A percentile compares a stretch with the other conserved stretches of the same genome.
These are phyloP conservation scores for Wilcoxina mikolae DNA, from an alignment of 495 filamentous ascomycete species.

Conservation along the genomic window DNA sequence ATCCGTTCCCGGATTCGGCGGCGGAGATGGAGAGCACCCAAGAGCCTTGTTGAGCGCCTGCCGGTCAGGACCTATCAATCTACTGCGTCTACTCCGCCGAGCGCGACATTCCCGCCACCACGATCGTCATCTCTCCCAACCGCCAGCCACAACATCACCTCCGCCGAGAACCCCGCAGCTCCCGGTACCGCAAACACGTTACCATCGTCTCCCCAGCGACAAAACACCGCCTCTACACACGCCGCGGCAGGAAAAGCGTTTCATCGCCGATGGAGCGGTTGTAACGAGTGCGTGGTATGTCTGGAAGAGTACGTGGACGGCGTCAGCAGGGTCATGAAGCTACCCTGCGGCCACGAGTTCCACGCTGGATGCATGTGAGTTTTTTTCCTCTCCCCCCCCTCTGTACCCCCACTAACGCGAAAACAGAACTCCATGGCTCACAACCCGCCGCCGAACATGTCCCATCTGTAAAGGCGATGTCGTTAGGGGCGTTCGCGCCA, in stretches of 20 bases:
- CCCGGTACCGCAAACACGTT: background rate
- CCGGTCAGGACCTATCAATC: constrained; percentile 80
- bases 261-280: constrained; percentile 9
- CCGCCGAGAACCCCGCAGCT: background rate
- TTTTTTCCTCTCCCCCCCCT: background rate
- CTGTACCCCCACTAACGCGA: constrained; percentile 12
- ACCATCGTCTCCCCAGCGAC: background rate
- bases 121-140: constrained; percentile 26
- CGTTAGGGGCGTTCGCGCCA: constrained; percentile 34
- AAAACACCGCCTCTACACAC: background rate
- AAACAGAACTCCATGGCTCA: constrained; percentile 88
- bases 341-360: constrained; percentile 98
- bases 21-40: constrained; percentile 86
- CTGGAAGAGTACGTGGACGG: constrained; percentile 94
- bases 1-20: constrained; percentile 79
- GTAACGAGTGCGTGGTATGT: constrained; percentile 85
- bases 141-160: background rate
- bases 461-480: constrained; percentile 98
- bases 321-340: constrained; percentile 85
- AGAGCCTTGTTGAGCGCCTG: constrained; percentile 86
- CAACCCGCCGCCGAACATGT: constrained; percentile 83
- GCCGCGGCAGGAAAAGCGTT: background rate
- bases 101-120: constrained; percentile 26
- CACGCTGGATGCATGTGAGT: constrained; percentile 98
- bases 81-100: constrained; percentile 35